These are phyloP conservation scores for Coniochaeta ligniaria DNA, from an alignment of 2,329 filamentous ascomycete genomes.

Conservation along the genomic window DNA sequence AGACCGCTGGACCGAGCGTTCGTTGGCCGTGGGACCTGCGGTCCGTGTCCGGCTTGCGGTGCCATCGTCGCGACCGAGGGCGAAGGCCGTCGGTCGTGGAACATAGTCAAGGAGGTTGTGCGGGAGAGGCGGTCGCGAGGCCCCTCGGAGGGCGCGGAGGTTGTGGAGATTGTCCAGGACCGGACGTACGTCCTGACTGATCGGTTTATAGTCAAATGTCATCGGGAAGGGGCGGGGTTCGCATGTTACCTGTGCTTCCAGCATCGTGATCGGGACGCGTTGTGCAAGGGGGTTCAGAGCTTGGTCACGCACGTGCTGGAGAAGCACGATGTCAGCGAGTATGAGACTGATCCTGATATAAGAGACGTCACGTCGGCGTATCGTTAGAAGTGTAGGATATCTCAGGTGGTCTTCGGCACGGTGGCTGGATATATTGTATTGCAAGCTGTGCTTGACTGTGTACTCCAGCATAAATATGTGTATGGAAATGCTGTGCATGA, in stretches of 20 bases:
- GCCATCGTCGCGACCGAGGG: not conserved
- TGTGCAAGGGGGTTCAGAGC: slow-evolving; percentile 19
- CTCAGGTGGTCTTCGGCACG: not conserved
- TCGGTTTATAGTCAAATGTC: slow-evolving; percentile 22
- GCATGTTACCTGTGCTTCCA: slow-evolving; percentile 24
- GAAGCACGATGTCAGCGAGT: slow-evolving; percentile 15
- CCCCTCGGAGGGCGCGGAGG: not conserved
- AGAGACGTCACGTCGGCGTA: slow-evolving; percentile 8
- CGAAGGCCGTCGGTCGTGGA: not conserved
- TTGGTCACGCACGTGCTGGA: slow-evolving; percentile 23
- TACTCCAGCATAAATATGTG: too few relatives aligned
- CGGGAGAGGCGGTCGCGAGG: not conserved
- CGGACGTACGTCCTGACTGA: not conserved
- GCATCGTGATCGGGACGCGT: slow-evolving; percentile 17
- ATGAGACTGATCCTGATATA: slow-evolving; percentile 17
- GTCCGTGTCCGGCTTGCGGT: not conserved
- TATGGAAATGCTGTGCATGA: not conserved
- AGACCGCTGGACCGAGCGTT: slow-evolving; percentile 6
- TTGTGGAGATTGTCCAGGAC: not conserved
- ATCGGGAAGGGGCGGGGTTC: slow-evolving; percentile 21
- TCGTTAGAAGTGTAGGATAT: not conserved
- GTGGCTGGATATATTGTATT: not conserved
- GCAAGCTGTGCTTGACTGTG: not conserved
- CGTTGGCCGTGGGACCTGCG: not conserved
- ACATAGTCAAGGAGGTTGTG: not conserved